Evolutionary conservation across 352 stramenopile genomes (phyloP), one percentile per base, ranked within the genome.

Genomic region (Thalassiosira sp.): DNA sequence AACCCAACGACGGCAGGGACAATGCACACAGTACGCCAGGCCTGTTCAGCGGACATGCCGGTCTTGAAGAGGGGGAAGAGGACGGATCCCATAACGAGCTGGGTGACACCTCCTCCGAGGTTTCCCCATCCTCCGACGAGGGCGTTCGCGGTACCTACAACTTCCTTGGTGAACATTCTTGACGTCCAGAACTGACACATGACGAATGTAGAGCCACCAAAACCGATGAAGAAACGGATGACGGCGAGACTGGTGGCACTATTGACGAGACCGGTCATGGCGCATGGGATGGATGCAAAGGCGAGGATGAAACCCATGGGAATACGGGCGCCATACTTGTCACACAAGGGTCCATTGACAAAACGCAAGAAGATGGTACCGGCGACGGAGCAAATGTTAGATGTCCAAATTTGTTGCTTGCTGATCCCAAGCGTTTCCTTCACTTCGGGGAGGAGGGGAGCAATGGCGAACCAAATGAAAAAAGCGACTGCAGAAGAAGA

Each of bases 401-500:
- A 96, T 52, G 95, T 97, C 84, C 86, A 93, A 27, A 98, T 90
- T 60, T 98, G 42, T 64, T 94, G 74, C 35, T 94, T 95, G 22
- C 83, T 95, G 25, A 98, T 83, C 0, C 67, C 81, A 18, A 98
- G 79, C 43, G 94, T 87, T 1, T 68, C 61, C 76, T 94, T 94
- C 72, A 98, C 96, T 49, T 97, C 90, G 0, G 92, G 89, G 61
- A 98, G 94, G 49, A 98, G 91, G 15, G 96, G 96, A 0, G 95
- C 94, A 76, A 98, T 97, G 35, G 94, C 89, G 81, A 98, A 98
- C 94, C 94, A 98, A 61, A 95, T 94, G 77, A 97, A 88, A 84
- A 98, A 98, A 33, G 94, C 95, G 37, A 89, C n/a, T n/a, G n/a
- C n/a, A n/a, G n/a, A n/a, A n/a, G n/a, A n/a, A n/a, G n/a, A n/a